These are phyloP conservation scores for Pythium oligandrum DNA, from an alignment of 352 stramenopile species.

Conservation along the genomic window DNA sequence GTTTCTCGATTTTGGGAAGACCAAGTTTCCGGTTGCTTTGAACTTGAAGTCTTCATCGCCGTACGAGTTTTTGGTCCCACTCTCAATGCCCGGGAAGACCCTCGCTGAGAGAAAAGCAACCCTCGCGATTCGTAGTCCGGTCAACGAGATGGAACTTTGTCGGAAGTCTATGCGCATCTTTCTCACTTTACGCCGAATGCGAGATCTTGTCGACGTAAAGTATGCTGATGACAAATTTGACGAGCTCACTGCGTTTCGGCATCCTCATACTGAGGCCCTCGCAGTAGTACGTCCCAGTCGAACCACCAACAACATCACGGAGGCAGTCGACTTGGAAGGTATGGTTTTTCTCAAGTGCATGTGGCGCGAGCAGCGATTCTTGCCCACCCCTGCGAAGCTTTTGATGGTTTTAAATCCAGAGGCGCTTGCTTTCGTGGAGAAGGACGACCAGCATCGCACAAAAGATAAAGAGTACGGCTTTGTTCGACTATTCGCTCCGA, in stretches of 20 bases:
- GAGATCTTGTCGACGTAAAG: conserved; percentile 38
- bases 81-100: conserved; percentile 10
- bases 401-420: conserved; percentile 75
- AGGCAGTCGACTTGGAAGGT: conserved; percentile 32
- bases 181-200: conserved; percentile 50
- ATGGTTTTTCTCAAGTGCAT: conserved; percentile 72
- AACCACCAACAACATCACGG: neutral
- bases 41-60: conserved; percentile 59
- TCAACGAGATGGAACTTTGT: conserved; percentile 70
- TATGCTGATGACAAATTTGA: conserved; percentile 45
- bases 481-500: conserved; percentile 61
- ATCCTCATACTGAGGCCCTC: conserved; percentile 51
- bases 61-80: conserved; percentile 62
- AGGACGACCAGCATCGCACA: conserved; percentile 6
- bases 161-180: conserved; percentile 69
- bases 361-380: conserved; percentile 75
- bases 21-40: conserved; percentile 41
- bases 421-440: conserved; percentile 64
- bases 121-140: conserved; percentile 40
- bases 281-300: conserved; percentile 20
- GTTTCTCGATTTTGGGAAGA: conserved; percentile 39
- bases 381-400: conserved; percentile 49
- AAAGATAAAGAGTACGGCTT: conserved; percentile 29
- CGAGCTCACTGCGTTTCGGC: conserved; percentile 46
- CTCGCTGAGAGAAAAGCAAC: conserved; percentile 23